Base-by-base conservation (phyloP, 129 eudicot species). In the Lactuca saligna region DNA sequence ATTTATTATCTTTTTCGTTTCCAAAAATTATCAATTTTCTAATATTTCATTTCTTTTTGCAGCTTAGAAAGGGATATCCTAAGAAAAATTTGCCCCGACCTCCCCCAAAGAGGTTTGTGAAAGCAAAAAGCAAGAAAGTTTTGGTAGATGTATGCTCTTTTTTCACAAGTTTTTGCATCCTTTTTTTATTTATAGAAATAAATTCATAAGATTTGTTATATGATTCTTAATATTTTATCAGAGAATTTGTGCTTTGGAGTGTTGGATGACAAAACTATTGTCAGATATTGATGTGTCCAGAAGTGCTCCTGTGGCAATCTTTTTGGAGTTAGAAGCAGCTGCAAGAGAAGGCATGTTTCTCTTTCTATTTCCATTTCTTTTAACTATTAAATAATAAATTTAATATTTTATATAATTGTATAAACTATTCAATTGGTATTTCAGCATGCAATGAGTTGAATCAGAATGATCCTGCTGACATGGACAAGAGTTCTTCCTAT, bases 251-350 rank as follows among this genome's bases (percentile, higher is more conserved):
- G 82, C 82, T 60, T 88, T 91, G 78, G 97, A 88, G 74, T 85
- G 71, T 65, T 91, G 96, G 97, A 71, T 88, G 84, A 75, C 70
- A 61, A 88, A 86, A 66, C 72, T 91, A 70, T 76, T 91, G 54
- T 80, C 94, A 14, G 90, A 86, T 73, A 82, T 88, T 49, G 90
- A 76, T 48, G 56, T 91, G 54, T 91, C 97, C 57, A 88, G 96
- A 82, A 91, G 87, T 74, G 89, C 76, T 60, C 75, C 68, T 56
- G 91, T 88, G 71, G 97, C 96, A 33, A 80, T 78, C 73, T 91
- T 91, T 72, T 85, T 91, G 50, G 97, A 91, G 73, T 78, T 91
- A 49, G 97, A 91, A 91, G 96, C 87, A 4, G 96, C 91, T 67
- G 97, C 81, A 66, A 88, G 96, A 79, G 69, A 85, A 61, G 71